A percentile compares a stretch with the other conserved stretches of the same genome.
These are phyloP conservation scores for Russula brevipes DNA, from an alignment of 768 basidiomycete genomes.

Conservation along the genomic window DNA sequence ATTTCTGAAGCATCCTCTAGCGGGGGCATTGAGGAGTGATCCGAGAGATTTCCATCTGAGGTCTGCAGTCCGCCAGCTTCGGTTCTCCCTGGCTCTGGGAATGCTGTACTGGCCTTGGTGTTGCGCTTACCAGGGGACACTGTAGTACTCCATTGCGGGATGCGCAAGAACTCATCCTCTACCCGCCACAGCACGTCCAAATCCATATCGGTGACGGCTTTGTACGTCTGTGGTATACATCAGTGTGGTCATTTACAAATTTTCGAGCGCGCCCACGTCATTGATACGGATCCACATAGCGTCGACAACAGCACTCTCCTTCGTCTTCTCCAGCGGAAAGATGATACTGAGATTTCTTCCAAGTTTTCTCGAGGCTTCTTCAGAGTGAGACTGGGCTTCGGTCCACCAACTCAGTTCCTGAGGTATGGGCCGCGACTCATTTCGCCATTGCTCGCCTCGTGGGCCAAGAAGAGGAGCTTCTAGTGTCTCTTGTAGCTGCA, in stretches of 20 bases:
- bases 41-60: slow-evolving; percentile 43
- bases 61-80: slow-evolving; percentile 38
- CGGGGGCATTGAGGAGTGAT: slow-evolving; percentile 57
- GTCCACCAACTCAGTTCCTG: slow-evolving; percentile 61
- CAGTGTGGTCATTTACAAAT: slow-evolving; percentile 7
- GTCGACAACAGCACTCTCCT: slow-evolving; percentile 45
- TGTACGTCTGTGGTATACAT: slow-evolving; percentile 11
- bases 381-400: slow-evolving; percentile 61
- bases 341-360: slow-evolving; percentile 52
- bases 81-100: not conserved
- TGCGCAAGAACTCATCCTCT: slow-evolving; percentile 18
- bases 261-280: slow-evolving; percentile 37
- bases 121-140: slow-evolving; percentile 29
- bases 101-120: slow-evolving; percentile 21
- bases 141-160: slow-evolving; percentile 30
- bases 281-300: slow-evolving; percentile 64
- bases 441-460: slow-evolving; percentile 50
- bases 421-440: slow-evolving; percentile 47
- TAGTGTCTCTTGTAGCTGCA: slow-evolving; percentile 62
- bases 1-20: slow-evolving; percentile 64
- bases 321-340: slow-evolving; percentile 54
- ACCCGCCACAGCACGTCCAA: slow-evolving; percentile 20
- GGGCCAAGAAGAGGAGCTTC: slow-evolving; percentile 56
- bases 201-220: slow-evolving; percentile 11
- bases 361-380: slow-evolving; percentile 47